Conservation (phyloP, 140 eudicot genomes). For the Senecio squalidus region DNA sequence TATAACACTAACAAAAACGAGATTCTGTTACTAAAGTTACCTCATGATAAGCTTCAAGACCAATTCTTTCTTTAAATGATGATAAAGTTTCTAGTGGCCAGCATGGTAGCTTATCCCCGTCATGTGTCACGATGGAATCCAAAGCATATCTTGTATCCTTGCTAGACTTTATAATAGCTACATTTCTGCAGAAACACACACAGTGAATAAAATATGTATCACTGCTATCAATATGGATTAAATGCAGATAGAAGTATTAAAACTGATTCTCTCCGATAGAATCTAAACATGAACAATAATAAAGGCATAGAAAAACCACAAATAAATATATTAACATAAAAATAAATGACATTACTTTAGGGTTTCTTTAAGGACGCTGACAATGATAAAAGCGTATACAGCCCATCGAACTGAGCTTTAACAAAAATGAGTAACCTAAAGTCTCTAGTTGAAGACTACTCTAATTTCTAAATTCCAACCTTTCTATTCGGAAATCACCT, state of each 20-base stretch:
- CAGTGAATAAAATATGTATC: neutral
- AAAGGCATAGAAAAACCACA: neutral
- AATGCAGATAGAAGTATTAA: neutral
- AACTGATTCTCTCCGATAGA: no score
- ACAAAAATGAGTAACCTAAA: neutral
- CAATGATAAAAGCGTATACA: neutral
- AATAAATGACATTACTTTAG: neutral
- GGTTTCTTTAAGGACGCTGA: slow-evolving; percentile 1
- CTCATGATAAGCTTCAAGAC: slow-evolving; percentile 82
- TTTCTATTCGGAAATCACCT: neutral
- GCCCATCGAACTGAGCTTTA: slow-evolving; percentile 7
- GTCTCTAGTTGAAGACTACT: slow-evolving; percentile 1
- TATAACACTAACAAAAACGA: neutral
- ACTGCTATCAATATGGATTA: neutral
- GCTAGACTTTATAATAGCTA: slow-evolving; percentile 75
- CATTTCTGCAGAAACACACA: slow-evolving; percentile 45
- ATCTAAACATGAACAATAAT: neutral
- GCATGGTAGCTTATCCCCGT: slow-evolving; percentile 88
- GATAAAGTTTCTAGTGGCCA: slow-evolving; percentile 75
- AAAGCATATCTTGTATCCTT: slow-evolving; percentile 89
- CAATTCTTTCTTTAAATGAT: slow-evolving; percentile 63
- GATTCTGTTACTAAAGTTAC: slow-evolving; percentile 25
- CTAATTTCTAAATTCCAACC: slow-evolving; percentile 12
- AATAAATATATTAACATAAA: neutral
- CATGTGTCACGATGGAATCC: slow-evolving; percentile 86